Evolutionary conservation across 2,329 filamentous ascomycete genomes (phyloP).

Genomic region (Parafenestella ontariensis): DNA sequence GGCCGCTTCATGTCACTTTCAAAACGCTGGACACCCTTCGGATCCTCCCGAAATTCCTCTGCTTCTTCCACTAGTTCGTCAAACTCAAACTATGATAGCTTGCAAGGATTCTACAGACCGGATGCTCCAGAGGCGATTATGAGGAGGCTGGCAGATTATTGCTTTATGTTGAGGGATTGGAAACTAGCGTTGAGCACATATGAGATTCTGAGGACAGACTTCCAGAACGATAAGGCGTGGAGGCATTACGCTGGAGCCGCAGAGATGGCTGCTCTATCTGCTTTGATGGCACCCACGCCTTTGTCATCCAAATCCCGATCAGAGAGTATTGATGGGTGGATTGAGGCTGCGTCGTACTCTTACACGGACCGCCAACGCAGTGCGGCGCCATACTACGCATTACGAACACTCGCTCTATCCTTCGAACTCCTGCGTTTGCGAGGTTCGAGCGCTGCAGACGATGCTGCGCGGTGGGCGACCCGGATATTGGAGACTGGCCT

Average conservation of each 20-base stretch:
- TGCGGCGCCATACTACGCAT: constrained; percentile 76
- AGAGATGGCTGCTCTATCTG: constrained; percentile 90
- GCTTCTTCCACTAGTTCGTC: constrained; percentile 59
- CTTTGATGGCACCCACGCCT: constrained; percentile 76
- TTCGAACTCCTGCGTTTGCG: constrained; percentile 84
- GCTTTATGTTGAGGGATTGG: constrained; percentile 97
- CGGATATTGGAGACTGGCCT: constrained; percentile 77
- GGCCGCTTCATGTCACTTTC: constrained; percentile 95
- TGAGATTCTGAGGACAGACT: constrained; percentile 87
- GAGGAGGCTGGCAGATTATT: constrained; percentile 91
- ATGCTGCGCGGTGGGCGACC: constrained; percentile 84
- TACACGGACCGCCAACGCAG: constrained; percentile 79
- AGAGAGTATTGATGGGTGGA: constrained; percentile 83
- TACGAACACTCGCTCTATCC: constrained; percentile 77
- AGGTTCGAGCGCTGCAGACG: constrained; percentile 80
- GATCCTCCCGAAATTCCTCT: constrained; percentile 67
- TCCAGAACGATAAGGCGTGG: constrained; percentile 96
- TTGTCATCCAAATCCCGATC: constrained; percentile 77
- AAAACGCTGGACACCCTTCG: constrained; percentile 86
- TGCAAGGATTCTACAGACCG: constrained; percentile 80
- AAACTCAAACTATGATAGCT: constrained; percentile 76
- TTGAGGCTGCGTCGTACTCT: constrained; percentile 90
- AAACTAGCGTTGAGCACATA: constrained; percentile 92
- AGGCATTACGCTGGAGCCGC: constrained; percentile 91
- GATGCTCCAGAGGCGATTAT: constrained; percentile 88